These are phyloP conservation scores for Gyromitra esculenta DNA, from an alignment of 2,329 filamentous ascomycete genomes.

Conservation along the genomic window DNA sequence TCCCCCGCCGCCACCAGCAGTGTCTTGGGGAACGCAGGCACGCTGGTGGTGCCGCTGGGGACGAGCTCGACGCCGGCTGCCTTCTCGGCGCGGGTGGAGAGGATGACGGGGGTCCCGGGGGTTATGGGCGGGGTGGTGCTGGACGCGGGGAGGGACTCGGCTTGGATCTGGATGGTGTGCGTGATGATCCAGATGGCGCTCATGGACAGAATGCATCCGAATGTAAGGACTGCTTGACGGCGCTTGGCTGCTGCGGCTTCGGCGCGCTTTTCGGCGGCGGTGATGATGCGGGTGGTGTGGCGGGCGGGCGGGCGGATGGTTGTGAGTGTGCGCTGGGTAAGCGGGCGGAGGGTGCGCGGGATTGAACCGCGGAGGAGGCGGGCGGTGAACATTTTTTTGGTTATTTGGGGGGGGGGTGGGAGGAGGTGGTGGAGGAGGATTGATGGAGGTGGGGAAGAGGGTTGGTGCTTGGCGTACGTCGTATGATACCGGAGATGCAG, in stretches of 20 bases:
- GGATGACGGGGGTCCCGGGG: slow-evolving; percentile 43
- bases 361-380: slow-evolving; percentile 14
- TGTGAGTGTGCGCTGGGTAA: slow-evolving; percentile 3
- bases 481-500: slow-evolving; percentile 25
- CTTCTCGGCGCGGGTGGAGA: slow-evolving; percentile 67
- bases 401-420: background rate
- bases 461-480: slow-evolving; percentile 44
- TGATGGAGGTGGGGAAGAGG: slow-evolving; percentile 9
- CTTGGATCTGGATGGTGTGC: slow-evolving; percentile 22
- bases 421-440: background rate
- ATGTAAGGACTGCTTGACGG: slow-evolving; percentile 34
- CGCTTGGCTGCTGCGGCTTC: slow-evolving; percentile 19
- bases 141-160: slow-evolving; percentile 28
- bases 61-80: slow-evolving; percentile 78
- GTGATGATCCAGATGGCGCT: slow-evolving; percentile 39
- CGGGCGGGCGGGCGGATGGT: slow-evolving; percentile 11
- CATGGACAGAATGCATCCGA: slow-evolving; percentile 43
- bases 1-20: slow-evolving; percentile 61
- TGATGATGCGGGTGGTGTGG: background rate
- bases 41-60: slow-evolving; percentile 80
- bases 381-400: slow-evolving; percentile 30
- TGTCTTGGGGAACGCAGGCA: slow-evolving; percentile 78
- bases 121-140: background rate
- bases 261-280: slow-evolving; percentile 7
- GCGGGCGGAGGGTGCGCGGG: slow-evolving; percentile 24